Conservation (phyloP, 306 rosid genomes). For the Prunus kanzakura region DNA sequence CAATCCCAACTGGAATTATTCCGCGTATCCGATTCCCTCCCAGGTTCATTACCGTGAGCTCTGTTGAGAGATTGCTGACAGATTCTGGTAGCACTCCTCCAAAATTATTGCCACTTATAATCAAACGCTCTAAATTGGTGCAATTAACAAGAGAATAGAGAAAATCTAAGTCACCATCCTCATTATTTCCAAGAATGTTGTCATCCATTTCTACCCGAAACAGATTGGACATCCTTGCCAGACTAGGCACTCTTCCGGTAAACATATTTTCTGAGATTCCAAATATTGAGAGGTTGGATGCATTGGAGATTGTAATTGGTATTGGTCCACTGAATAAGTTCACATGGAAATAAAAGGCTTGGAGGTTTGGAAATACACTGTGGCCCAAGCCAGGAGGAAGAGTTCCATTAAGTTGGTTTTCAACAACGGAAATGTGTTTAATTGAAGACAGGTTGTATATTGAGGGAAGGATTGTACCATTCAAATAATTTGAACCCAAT, state of each 20-base stretch:
- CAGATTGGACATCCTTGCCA: background rate
- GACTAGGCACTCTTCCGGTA: constrained; percentile 26
- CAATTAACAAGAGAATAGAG: constrained; percentile 21
- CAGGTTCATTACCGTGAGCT: background rate
- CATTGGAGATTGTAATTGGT: constrained; percentile 22
- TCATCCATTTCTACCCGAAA: background rate
- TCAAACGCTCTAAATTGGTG: background rate
- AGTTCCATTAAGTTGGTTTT: constrained; percentile 18
- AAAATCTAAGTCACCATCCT: constrained; percentile 23
- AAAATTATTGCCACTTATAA: constrained; percentile 13
- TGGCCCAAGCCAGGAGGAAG: constrained; percentile 25
- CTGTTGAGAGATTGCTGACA: constrained; percentile 21
- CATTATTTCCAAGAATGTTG: constrained; percentile 21
- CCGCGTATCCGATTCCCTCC: constrained; percentile 10
- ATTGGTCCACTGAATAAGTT: constrained; percentile 25
- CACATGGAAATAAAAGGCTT: background rate
- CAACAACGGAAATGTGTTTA: background rate
- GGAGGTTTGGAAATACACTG: constrained; percentile 16
- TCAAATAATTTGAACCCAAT: constrained; percentile 8
- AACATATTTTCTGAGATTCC: background rate
- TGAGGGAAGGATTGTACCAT: constrained; percentile 20
- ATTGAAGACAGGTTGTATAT: constrained; percentile 29
- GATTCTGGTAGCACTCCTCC: constrained; percentile 16
- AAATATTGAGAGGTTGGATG: constrained; percentile 8
- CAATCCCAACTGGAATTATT: constrained; percentile 18